Evolutionary conservation across 176 grass and related monocot genomes (phyloP).

Genomic region (Bonia amplexicaulis): DNA sequence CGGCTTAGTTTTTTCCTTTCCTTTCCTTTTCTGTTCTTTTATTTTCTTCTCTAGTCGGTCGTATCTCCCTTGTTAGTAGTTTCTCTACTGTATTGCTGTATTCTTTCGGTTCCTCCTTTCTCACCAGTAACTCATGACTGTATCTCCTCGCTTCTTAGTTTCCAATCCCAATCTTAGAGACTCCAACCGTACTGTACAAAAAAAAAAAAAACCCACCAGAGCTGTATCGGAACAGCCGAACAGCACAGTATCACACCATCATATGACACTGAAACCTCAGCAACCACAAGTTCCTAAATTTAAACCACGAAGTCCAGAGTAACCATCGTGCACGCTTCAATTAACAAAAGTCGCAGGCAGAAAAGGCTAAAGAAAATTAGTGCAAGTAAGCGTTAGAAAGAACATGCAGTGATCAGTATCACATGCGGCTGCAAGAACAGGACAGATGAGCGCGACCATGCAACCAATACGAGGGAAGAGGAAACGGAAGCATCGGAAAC

Average conservation of each 20-base stretch:
- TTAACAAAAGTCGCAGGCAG: background rate
- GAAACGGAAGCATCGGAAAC: slow-evolving; percentile 9
- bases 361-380: background rate
- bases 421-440: background rate
- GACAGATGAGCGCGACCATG: background rate
- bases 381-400: background rate
- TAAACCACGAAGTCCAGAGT: background rate
- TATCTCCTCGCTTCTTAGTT: no score
- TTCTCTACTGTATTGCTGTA: no score
- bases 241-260: background rate
- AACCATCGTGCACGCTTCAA: slow-evolving; percentile 33
- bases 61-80: no score
- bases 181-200: background rate
- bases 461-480: background rate
- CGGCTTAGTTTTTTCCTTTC: no score
- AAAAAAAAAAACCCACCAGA: background rate
- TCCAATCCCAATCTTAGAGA: slow-evolving; percentile 4
- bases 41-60: no score
- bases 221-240: background rate
- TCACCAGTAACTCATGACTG: no score
- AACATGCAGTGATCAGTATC: background rate
- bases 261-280: background rate
- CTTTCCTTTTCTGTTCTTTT: no score
- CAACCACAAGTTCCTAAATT: background rate
- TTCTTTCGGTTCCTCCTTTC: no score